A percentile compares a stretch with the other conserved stretches of the same genome.
These are phyloP conservation scores for Trichoderma atrobrunneum DNA, from an alignment of 2,329 filamentous ascomycete species.

Conservation along the genomic window DNA sequence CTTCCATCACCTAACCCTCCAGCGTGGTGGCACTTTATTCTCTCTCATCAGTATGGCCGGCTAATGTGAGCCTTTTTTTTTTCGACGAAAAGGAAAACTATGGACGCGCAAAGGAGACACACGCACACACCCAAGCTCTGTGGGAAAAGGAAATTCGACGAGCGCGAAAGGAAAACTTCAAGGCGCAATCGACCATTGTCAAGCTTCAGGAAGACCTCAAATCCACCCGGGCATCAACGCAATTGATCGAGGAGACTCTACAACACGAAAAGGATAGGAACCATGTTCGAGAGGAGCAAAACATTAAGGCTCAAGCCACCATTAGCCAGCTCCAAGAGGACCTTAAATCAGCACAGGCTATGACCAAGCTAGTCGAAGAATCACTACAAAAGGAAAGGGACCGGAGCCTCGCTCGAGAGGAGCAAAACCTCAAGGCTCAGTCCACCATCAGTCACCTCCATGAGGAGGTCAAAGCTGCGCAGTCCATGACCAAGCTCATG, in stretches of 20 bases:
- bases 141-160: conserved; percentile 74
- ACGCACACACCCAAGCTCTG: conserved; percentile 62
- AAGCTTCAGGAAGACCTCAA: conserved; percentile 75
- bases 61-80: neutral
- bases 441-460: conserved; percentile 66
- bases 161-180: conserved; percentile 70
- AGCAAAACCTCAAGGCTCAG: conserved; percentile 73
- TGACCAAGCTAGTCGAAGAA: conserved; percentile 60
- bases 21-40: neutral
- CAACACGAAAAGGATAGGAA: conserved; percentile 62
- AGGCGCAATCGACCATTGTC: conserved; percentile 65
- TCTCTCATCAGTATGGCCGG: neutral
- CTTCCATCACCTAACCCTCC: neutral
- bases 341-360: conserved; percentile 58
- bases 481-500: conserved; percentile 50
- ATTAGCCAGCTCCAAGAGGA: conserved; percentile 71
- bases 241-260: conserved; percentile 56
- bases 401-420: neutral
- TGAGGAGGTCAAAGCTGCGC: conserved; percentile 66
- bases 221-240: conserved; percentile 52
- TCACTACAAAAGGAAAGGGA: conserved; percentile 37
- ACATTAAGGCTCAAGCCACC: conserved; percentile 67
- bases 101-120: conserved; percentile 66
- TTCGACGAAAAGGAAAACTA: conserved; percentile 61
- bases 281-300: conserved; percentile 64